A percentile compares a stretch with the other conserved stretches of the same genome.
Evolutionary conservation across 1,284 basidiomycete genomes (phyloP).

Genomic region (Trichosporon sp.): DNA sequence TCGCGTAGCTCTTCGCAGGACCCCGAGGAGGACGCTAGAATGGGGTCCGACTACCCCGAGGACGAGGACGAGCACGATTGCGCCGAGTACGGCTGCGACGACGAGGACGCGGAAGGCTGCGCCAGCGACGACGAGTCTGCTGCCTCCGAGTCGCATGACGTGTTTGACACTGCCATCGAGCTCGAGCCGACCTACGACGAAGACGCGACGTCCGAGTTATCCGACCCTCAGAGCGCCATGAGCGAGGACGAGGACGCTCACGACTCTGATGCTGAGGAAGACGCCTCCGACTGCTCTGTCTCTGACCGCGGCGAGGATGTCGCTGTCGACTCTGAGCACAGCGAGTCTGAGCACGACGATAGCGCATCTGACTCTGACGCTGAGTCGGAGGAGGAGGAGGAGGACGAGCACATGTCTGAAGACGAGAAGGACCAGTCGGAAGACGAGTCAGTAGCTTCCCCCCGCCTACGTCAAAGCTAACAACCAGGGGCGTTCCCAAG

Average conservation of each 20-base stretch:
- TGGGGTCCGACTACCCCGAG: neutral
- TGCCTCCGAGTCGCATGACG: neutral
- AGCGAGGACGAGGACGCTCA: conserved; percentile 11
- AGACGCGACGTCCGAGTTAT: neutral
- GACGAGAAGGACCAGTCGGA: neutral
- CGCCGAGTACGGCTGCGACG: neutral
- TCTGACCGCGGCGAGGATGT: neutral
- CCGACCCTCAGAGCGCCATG: neutral
- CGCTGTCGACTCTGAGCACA: neutral
- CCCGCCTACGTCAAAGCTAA: neutral
- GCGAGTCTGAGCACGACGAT: neutral
- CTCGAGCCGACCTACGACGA: neutral
- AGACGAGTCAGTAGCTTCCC: neutral
- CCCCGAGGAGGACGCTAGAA: neutral
- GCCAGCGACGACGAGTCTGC: neutral
- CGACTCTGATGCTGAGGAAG: conserved; percentile 18
- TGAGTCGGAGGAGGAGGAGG: neutral
- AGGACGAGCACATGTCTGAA: neutral
- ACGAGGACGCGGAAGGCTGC: neutral
- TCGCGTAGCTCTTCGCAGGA: neutral
- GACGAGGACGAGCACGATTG: neutral
- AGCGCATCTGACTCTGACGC: neutral
- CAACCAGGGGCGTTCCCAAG: neutral
- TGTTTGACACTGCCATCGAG: neutral
- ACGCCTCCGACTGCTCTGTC: neutral